Percentiles rank a stretch among this genome's conserved stretches.
Evolutionary conservation across 257 asterid species (phyloP).

Genomic region (Sherardia arvensis): DNA sequence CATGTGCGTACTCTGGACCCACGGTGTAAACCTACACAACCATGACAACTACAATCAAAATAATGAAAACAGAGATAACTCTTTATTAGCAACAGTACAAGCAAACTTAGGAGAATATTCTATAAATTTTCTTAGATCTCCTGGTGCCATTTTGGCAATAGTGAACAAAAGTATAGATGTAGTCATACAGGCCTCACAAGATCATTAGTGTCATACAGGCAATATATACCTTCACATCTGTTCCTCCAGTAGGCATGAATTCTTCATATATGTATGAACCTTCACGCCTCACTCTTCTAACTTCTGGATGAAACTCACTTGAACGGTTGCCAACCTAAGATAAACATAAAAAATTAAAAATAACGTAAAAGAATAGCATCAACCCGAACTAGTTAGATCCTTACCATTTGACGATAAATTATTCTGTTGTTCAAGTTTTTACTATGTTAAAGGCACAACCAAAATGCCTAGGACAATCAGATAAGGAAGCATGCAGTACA

Average conservation of each 20-base stretch:
- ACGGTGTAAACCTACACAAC: conserved; percentile 73
- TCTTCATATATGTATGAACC: conserved; percentile 98
- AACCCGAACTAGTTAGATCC: background rate
- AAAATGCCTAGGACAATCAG: background rate
- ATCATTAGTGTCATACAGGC: too few species aligned
- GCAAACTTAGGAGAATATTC: background rate
- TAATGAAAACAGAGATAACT: conserved; percentile 4
- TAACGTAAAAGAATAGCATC: conserved; percentile 4
- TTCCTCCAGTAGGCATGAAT: conserved; percentile 99
- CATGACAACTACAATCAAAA: conserved; percentile 6
- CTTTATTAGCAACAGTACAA: background rate
- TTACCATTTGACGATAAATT: background rate
- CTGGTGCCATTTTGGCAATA: background rate
- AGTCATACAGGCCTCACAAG: too few species aligned
- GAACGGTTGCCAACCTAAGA: conserved; percentile 96
- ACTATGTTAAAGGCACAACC: background rate
- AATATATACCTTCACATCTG: conserved; percentile 79
- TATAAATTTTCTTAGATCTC: background rate
- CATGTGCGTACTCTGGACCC: conserved; percentile 98
- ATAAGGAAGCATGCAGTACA: too few species aligned
- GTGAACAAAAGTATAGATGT: background rate
- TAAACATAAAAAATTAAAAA: too few species aligned
- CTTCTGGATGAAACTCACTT: conserved; percentile 97
- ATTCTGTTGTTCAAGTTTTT: background rate
- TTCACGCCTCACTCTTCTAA: conserved; percentile 94